Base-by-base conservation (phyloP, 2,329 filamentous ascomycete genomes). In the Penicillium italicum region DNA sequence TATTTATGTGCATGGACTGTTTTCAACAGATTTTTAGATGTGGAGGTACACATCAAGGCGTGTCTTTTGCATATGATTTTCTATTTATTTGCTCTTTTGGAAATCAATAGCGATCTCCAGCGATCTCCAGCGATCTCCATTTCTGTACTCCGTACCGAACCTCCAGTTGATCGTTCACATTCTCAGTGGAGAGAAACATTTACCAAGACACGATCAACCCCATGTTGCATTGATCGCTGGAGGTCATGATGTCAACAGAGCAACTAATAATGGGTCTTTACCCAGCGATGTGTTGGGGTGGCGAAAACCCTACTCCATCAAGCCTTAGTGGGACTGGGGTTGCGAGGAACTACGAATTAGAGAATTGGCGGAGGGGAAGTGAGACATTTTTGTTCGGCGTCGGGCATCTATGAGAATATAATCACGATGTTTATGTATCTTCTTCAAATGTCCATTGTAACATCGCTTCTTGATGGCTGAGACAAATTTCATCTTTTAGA, bases 331-430 rank as follows among this genome's bases (percentile, higher is more conserved):
- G 16, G 22, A 22, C 50, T 37, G 47, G 40, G 53, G 40, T 53
- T 28, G 31, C 38, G 28, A 54, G 22, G 30, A 42, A 50, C 51
- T 53, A 53, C 14, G 22, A 45, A 51, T 40, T 51, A 45, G n/a
- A 44, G 53, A 20, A 38, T 45, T 38, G 40, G 47, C 18, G 33
- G 57, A 50, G 55, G 57, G 58, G 57, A 34, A 54, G 26, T 59
- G 58, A 60, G 58, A 60, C 58, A 60, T 54, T 50, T 52, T 20
- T 50, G 8, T 28, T 31, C 26, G 1, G 18, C 36, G 36, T 44
- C 11, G 22, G 28, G 26, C 33, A 38, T 42, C 24, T 34, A 43
- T 24, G 28, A 30, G 46, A 49, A 49, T 45, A 53, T 28, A 5
- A 40, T 56, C 44, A 33, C 31, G 14, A 36, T 33, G 5, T 30